Conservation (phyloP, 768 basidiomycete genomes). For the Termitomyces sp. region DNA sequence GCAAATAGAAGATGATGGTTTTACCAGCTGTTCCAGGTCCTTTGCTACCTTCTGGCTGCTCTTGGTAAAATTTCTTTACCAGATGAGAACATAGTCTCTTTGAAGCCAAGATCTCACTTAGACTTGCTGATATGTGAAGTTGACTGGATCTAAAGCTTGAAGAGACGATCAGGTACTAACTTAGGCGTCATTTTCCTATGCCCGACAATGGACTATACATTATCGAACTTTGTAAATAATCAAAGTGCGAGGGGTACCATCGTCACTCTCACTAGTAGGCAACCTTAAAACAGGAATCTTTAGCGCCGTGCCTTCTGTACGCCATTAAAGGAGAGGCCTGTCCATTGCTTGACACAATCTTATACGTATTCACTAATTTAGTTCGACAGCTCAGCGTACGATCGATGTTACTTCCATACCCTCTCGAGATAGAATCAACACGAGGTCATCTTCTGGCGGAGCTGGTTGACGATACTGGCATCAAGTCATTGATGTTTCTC, state of each 20-base stretch:
- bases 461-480: neutral
- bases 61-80: neutral
- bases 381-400: neutral
- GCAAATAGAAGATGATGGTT: neutral
- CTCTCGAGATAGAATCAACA: neutral
- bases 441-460: neutral
- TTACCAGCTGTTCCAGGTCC: neutral
- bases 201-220: too few relatives aligned
- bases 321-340: neutral
- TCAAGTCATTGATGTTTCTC: neutral
- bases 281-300: too few relatives aligned
- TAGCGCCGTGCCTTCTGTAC: neutral
- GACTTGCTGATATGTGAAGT: neutral
- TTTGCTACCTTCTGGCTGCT: neutral
- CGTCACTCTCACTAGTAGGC: too few relatives aligned
- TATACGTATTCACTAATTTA: neutral
- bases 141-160: neutral
- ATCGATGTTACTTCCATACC: neutral
- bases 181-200: too few relatives aligned
- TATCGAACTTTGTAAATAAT: too few relatives aligned
- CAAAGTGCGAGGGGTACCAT: too few relatives aligned
- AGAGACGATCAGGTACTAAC: too few relatives aligned
- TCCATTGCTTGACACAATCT: too few relatives aligned
- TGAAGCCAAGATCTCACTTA: neutral
- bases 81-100: neutral